Conservation (phyloP, 2,329 filamentous ascomycete genomes). For the Mycosphaerella sp. region DNA sequence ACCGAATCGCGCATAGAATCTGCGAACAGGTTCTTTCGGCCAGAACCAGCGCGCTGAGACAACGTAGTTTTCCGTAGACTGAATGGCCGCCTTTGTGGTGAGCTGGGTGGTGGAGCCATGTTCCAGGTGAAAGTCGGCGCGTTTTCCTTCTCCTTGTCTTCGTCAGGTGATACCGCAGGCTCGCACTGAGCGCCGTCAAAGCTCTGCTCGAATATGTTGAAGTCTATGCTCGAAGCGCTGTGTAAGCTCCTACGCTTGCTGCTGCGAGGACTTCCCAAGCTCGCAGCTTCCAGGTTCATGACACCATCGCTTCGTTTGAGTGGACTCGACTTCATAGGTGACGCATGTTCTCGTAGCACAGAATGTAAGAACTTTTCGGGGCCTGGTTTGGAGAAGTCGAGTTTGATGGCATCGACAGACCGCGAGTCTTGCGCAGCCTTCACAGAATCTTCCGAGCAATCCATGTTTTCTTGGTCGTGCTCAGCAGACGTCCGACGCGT, state of each 20-base stretch:
- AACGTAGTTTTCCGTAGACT: conserved; percentile 73
- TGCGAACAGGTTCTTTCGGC: conserved; percentile 35
- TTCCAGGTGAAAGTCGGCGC: conserved; percentile 36
- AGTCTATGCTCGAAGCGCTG: conserved; percentile 57
- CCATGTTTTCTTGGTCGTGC: conserved; percentile 38
- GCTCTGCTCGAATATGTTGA: conserved; percentile 71
- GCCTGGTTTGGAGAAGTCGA: conserved; percentile 43
- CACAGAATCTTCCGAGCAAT: conserved; percentile 24
- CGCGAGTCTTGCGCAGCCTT: conserved; percentile 22
- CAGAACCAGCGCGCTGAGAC: conserved; percentile 66
- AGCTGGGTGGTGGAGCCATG: conserved; percentile 26
- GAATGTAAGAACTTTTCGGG: conserved; percentile 43
- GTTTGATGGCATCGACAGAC: conserved; percentile 43
- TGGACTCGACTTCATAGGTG: conserved; percentile 65
- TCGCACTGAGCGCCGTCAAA: conserved; percentile 29
- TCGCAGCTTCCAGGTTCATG: conserved; percentile 77
- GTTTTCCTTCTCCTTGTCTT: conserved; percentile 30
- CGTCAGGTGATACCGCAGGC: conserved; percentile 19
- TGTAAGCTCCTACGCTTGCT: conserved; percentile 81
- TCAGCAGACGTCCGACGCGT: conserved; percentile 45
- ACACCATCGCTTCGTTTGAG: conserved; percentile 86
- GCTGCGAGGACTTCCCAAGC: conserved; percentile 75
- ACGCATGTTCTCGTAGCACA: conserved; percentile 43
- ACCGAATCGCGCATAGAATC: conserved; percentile 31
- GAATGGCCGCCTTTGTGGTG: conserved; percentile 32